Evolutionary conservation across 371 early-diverging fungal species (phyloP), one percentile per base, ranked within the genome.

Genomic region (Batkoa obscura): DNA sequence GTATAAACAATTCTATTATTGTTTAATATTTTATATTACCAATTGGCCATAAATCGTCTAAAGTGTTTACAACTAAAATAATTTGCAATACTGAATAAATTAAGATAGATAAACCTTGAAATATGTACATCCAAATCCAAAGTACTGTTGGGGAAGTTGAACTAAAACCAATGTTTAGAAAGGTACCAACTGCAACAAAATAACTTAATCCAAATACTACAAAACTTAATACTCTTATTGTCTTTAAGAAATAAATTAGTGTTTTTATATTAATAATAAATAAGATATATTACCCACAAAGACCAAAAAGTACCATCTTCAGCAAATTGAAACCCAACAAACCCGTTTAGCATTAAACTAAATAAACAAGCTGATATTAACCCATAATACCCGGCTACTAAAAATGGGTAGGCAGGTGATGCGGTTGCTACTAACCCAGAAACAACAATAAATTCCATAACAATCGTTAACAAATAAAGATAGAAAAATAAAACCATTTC

Each of bases 401-500:
- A 78, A 75, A 86, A 86, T 37, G 78, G 81, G 66, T 86, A 89
- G 38, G 76, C 73, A 6, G 61, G 63, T 4, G 78, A 75, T 3
- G 86, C 77, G 8, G 78, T 76, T 38, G 85, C 85, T 50, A 91
- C 80, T 64, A 90, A 80, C 52, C 84, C 84, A 17, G 84, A 75
- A 35, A 84, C 72, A 53, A 84, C 68, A 43, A 90, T 48, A 68
- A 89, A 80, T 63, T 90, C 91, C 30, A 88, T 62, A 31, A 86
- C 61, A 41, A 72, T 72, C 43, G 76, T 72, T 43, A 75, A 59
- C 53, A 82, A 66, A 70, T 87, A 92, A 58, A 87, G 65, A 64
- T 90, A 88, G 65, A 90, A 90, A 67, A 90, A 88, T 77, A 86
- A 74, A 55, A 83, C 83, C 63, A 90, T 89, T 64, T 91, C 92